These are phyloP conservation scores for Aureobasidium melanogenum DNA, from an alignment of 2,329 filamentous ascomycete genomes.

Conservation along the genomic window DNA sequence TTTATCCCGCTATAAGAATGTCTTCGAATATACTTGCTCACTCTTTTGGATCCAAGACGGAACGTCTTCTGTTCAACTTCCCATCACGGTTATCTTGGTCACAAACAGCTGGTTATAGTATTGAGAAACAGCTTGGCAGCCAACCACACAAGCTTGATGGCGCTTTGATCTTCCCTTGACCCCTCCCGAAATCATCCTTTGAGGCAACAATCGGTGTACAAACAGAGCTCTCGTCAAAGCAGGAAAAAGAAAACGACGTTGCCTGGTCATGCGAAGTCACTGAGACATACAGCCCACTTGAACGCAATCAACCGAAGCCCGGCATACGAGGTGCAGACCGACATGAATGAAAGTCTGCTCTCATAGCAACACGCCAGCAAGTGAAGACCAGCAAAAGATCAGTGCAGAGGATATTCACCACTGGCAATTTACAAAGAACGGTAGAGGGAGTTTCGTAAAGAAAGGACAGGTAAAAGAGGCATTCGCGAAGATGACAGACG, in stretches of 20 bases:
- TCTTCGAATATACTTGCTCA: neutral
- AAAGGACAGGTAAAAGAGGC: neutral
- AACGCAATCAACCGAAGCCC: constrained; percentile 9
- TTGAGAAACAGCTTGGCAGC: neutral
- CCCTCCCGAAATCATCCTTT: neutral
- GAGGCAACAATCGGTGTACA: constrained; percentile 8
- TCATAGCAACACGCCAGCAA: neutral
- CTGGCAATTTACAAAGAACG: neutral
- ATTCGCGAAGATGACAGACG: neutral
- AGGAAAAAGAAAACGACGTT: constrained; percentile 10
- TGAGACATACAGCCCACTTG: constrained; percentile 11
- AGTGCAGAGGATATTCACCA: neutral
- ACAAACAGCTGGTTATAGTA: neutral
- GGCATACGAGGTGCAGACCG: constrained; percentile 11
- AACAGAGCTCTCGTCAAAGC: neutral
- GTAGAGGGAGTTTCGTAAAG: neutral
- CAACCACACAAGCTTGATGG: neutral
- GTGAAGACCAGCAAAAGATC: constrained; percentile 9
- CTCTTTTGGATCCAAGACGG: neutral
- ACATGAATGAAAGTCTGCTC: neutral
- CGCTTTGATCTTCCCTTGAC: constrained; percentile 8
- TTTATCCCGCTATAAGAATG: neutral
- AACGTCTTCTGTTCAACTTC: neutral
- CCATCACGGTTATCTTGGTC: neutral
- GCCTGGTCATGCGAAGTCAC: constrained; percentile 6